Conservation (phyloP, 257 asterid genomes). For the Solanum medicagineum region DNA sequence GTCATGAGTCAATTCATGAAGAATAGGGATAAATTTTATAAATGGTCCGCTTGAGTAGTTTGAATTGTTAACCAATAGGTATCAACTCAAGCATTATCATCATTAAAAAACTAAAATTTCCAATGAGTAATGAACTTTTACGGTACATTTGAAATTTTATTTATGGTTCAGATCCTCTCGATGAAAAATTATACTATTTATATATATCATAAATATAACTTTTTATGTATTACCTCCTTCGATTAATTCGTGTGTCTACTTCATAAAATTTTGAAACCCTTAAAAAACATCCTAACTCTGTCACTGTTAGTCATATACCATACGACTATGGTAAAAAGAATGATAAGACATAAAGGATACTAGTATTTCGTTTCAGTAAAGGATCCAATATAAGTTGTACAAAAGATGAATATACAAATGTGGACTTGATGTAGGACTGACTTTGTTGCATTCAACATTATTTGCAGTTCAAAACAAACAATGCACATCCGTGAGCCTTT, state of each 20-base stretch:
- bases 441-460: neutral
- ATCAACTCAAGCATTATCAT: neutral
- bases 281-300: too few species aligned
- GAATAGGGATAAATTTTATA: neutral
- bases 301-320: too few species aligned
- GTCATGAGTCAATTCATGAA: neutral
- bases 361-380: neutral
- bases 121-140: neutral
- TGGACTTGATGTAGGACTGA: neutral
- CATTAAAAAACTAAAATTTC: neutral
- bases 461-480: conserved; percentile 48
- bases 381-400: neutral
- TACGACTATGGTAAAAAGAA: neutral
- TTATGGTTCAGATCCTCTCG: too few species aligned
- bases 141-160: too few species aligned
- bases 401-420: neutral
- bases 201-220: too few species aligned
- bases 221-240: too few species aligned
- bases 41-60: neutral
- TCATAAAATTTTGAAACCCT: too few species aligned
- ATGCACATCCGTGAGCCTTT: conserved; percentile 57
- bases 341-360: neutral
- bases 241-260: too few species aligned
- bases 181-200: too few species aligned
- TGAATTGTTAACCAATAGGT: neutral